A percentile compares a stretch with the other conserved stretches of the same genome.
Conservation (phyloP, 305 asterid species). For the Rubia tinctorum region DNA sequence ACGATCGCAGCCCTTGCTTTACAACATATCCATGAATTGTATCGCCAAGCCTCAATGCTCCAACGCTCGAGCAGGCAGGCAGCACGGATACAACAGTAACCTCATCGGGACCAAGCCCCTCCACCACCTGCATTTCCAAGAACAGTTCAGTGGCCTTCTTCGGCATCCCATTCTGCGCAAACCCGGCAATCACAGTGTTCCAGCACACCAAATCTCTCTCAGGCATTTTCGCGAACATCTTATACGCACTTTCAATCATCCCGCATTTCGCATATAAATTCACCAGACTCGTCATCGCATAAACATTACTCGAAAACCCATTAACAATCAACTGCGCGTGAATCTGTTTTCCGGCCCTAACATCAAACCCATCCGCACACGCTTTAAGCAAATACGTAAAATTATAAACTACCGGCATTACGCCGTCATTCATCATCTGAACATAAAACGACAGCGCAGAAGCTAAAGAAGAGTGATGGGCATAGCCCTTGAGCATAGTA, state of each 20-base stretch:
- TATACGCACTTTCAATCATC: constrained; percentile 55
- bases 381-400: constrained; percentile 60
- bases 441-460: constrained; percentile 51
- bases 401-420: constrained; percentile 57
- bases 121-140: constrained; percentile 54
- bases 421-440: constrained; percentile 58
- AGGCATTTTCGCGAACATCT: constrained; percentile 88
- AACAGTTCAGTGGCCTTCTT: constrained; percentile 54
- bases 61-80: constrained; percentile 60
- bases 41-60: constrained; percentile 48
- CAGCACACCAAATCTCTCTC: constrained; percentile 79
- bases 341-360: constrained; percentile 57
- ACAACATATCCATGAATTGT: constrained; percentile 59
- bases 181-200: constrained; percentile 79
- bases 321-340: constrained; percentile 67
- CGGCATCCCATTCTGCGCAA: constrained; percentile 71
- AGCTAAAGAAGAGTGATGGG: constrained; percentile 36
- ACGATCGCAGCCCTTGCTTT: constrained; percentile 47
- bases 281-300: constrained; percentile 61
- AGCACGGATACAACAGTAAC: constrained; percentile 70
- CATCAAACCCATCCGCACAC: constrained; percentile 58
- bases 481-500: constrained; percentile 65
- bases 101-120: constrained; percentile 46
- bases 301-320: constrained; percentile 54
- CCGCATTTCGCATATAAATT: constrained; percentile 76